Percentiles rank a stretch among this genome's conserved stretches.
Conservation (phyloP, 2,329 filamentous ascomycete genomes). For the Colletotrichum euphorbiae region DNA sequence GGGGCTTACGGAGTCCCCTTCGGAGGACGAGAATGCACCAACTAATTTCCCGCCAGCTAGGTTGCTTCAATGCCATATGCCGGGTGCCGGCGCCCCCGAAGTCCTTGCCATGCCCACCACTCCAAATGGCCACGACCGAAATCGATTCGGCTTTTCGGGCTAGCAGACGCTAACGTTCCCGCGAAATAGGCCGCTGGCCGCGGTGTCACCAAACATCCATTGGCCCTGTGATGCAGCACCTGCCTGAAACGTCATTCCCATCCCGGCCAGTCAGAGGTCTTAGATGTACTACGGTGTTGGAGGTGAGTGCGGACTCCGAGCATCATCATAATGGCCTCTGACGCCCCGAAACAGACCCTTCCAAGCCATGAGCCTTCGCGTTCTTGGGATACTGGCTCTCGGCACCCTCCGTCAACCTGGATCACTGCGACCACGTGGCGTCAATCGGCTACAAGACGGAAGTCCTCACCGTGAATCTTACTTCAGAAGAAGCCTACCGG, state of each 20-base stretch:
- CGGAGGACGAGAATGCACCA: no score
- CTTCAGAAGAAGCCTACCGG: background rate
- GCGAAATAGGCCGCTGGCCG: slow-evolving; percentile 12
- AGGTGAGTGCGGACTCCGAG: slow-evolving; percentile 14
- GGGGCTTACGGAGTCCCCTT: no score
- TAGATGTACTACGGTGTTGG: slow-evolving; percentile 44
- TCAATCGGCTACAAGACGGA: slow-evolving; percentile 25
- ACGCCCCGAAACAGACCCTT: background rate
- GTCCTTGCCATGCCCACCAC: background rate
- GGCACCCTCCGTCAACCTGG: slow-evolving; percentile 47
- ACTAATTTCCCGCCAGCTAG: no score
- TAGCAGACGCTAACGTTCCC: slow-evolving; percentile 9
- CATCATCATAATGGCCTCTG: background rate
- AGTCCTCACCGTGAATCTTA: background rate
- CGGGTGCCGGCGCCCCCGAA: background rate
- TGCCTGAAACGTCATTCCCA: slow-evolving; percentile 43
- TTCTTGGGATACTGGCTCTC: slow-evolving; percentile 46
- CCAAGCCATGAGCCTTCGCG: slow-evolving; percentile 43
- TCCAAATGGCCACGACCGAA: background rate
- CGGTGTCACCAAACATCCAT: slow-evolving; percentile 40
- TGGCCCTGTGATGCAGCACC: slow-evolving; percentile 44
- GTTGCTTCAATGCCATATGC: no score
- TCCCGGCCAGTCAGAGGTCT: slow-evolving; percentile 41
- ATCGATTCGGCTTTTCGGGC: background rate
- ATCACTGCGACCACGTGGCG: slow-evolving; percentile 44